These are phyloP conservation scores for Flueggea neowawraea DNA, from an alignment of 441 rosid species.

Conservation along the genomic window DNA sequence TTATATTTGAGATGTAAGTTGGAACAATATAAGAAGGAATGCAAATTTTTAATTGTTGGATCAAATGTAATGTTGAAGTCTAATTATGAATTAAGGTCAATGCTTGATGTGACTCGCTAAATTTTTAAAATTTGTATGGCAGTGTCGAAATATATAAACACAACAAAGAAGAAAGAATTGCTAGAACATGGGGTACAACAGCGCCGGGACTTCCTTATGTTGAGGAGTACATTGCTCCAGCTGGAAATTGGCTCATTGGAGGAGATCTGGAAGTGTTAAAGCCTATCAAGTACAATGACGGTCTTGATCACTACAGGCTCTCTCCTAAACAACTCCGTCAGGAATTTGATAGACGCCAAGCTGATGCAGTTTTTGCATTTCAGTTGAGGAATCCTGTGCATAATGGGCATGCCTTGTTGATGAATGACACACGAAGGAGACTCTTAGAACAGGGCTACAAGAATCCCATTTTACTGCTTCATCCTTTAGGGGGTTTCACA, in stretches of 20 bases:
- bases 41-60: too few relatives aligned
- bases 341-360: slow-evolving; percentile 76
- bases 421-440: slow-evolving; percentile 79
- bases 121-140: slow-evolving; percentile 15
- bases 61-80: too few relatives aligned
- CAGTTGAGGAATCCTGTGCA: slow-evolving; percentile 93
- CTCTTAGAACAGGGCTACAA: slow-evolving; percentile 88
- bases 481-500: slow-evolving; percentile 92
- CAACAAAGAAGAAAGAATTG: slow-evolving; percentile 87
- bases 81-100: background rate
- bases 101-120: background rate
- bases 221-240: slow-evolving; percentile 58
- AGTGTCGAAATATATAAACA: slow-evolving; percentile 89
- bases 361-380: slow-evolving; percentile 95
- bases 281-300: slow-evolving; percentile 77
- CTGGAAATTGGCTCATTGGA: slow-evolving; percentile 93
- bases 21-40: too few relatives aligned
- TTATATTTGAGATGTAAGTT: too few relatives aligned
- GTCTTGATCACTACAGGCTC: slow-evolving; percentile 91
- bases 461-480: slow-evolving; percentile 87
- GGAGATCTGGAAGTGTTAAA: slow-evolving; percentile 80
- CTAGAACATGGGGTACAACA: slow-evolving; percentile 93
- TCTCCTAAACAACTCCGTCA: slow-evolving; percentile 82
- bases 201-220: slow-evolving; percentile 88
- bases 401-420: slow-evolving; percentile 88